Evolutionary conservation across 1,284 basidiomycete genomes (phyloP).

Genomic region (Phlebopus sp.): DNA sequence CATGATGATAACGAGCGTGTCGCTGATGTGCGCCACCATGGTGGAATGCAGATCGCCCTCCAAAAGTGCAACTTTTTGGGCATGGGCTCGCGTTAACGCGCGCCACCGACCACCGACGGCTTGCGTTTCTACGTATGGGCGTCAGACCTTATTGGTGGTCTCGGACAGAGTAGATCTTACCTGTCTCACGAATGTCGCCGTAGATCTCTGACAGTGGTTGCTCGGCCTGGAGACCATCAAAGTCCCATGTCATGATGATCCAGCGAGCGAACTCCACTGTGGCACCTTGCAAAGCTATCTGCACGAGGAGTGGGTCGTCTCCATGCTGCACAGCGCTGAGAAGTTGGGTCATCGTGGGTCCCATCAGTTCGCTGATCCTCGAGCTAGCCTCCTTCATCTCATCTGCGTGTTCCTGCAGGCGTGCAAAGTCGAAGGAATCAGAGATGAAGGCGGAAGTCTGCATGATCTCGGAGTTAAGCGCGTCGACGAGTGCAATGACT

Average conservation of each 20-base stretch:
- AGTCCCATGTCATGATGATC: slow-evolving; percentile 50
- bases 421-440: slow-evolving; percentile 40
- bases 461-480: slow-evolving; percentile 48
- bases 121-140: slow-evolving; percentile 40
- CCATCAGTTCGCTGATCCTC: slow-evolving; percentile 37
- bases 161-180: slow-evolving; percentile 31
- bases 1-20: slow-evolving; percentile 43
- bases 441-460: slow-evolving; percentile 48
- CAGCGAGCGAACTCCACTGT: slow-evolving; percentile 43
- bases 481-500: slow-evolving; percentile 43
- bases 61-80: slow-evolving; percentile 35
- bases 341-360: slow-evolving; percentile 34
- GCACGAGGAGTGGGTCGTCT: slow-evolving; percentile 46
- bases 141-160: neutral
- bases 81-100: slow-evolving; percentile 45
- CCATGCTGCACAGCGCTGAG: slow-evolving; percentile 34
- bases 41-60: slow-evolving; percentile 36
- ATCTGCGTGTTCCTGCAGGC: slow-evolving; percentile 23
- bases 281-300: slow-evolving; percentile 49
- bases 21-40: slow-evolving; percentile 37
- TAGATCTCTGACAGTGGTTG: slow-evolving; percentile 45
- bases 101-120: slow-evolving; percentile 53
- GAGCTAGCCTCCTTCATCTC: slow-evolving; percentile 32
- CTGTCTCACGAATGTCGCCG: slow-evolving; percentile 41
- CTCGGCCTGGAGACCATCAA: slow-evolving; percentile 43